Evolutionary conservation across 2,329 filamentous ascomycete genomes (phyloP).

Genomic region (Bipolaris gigantea): DNA sequence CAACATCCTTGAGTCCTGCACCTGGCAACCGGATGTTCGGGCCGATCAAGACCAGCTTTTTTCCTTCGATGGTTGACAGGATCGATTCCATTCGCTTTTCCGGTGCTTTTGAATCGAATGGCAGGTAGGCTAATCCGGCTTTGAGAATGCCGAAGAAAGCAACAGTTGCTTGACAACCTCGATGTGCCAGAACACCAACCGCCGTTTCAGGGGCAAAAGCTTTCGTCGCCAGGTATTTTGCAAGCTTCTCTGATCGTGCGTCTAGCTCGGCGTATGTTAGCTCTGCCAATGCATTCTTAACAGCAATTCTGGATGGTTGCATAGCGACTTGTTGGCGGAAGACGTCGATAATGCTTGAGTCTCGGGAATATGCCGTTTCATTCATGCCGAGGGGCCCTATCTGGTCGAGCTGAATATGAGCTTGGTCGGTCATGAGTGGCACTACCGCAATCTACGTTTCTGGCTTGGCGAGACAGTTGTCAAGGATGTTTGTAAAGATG

Average conservation of each 20-base stretch:
- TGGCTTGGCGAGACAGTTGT: conserved; percentile 5
- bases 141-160: conserved; percentile 48
- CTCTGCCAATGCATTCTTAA: conserved; percentile 7
- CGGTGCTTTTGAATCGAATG: conserved; percentile 39
- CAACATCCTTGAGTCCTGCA: no score
- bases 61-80: conserved; percentile 51
- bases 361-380: background rate
- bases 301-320: conserved; percentile 3
- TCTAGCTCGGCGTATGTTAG: conserved; percentile 17
- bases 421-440: background rate
- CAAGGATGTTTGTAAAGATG: conserved; percentile 7
- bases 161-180: conserved; percentile 24
- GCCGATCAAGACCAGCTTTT: background rate
- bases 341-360: conserved; percentile 8
- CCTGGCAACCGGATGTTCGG: no score
- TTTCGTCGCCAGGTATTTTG: conserved; percentile 2
- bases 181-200: conserved; percentile 22
- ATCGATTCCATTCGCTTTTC: conserved; percentile 28
- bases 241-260: conserved; percentile 5
- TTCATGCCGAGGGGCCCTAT: background rate
- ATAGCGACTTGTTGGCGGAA: conserved; percentile 8
- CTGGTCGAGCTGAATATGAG: background rate
- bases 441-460: background rate
- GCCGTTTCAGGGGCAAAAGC: conserved; percentile 5
- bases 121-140: conserved; percentile 46